Base-by-base conservation (phyloP, 2,329 filamentous ascomycete species). In the Botryotinia calthae region DNA sequence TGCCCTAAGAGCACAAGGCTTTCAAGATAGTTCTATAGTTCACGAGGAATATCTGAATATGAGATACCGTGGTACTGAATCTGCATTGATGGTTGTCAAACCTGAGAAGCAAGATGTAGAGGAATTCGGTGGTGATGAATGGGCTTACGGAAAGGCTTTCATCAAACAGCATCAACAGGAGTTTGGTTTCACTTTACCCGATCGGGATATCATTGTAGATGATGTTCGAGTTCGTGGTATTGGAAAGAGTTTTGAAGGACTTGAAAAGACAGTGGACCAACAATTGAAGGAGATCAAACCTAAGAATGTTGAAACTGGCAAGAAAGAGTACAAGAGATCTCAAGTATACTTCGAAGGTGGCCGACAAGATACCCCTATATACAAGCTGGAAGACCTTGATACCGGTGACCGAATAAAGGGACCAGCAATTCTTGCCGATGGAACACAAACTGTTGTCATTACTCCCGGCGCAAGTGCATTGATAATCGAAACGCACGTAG, bases 41-140 rank as follows among this genome's bases (percentile, higher is more conserved):
- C 97, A 95, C 79, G 94, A 97, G 80, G 93, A 97, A 80, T 98
- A 97, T 79, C 88, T 98, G 72, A 97, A 98, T 80, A 94, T 98
- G 91, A 87, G 95, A 73, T 97, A 97, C 79, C 89, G 93, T 51
- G 94, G 94, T 18, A 97, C 94, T 0, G 94, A 97, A 80, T 97
- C 94, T 12, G 93, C 94, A 0, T 86, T 97, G 59, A 98, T 97
- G 94, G 89, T 97, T 65, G 84, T 96, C 76, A 93, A 91, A 81
- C 93, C 94, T 0, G 87, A 82, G 3, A 83, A 86, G 54, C 87
- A 89, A 68, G 90, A 93, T 72, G 86, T 86, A 0, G 83, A 88
- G 73, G 84, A 86, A 22, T 92, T 87, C 75, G 84, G 82, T 37
- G 90, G 89, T 10, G 88, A 93, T 37, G 88, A 93, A 20, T 97